Evolutionary conservation across 306 rosid species (phyloP).

Genomic region (Medicago arabica): DNA sequence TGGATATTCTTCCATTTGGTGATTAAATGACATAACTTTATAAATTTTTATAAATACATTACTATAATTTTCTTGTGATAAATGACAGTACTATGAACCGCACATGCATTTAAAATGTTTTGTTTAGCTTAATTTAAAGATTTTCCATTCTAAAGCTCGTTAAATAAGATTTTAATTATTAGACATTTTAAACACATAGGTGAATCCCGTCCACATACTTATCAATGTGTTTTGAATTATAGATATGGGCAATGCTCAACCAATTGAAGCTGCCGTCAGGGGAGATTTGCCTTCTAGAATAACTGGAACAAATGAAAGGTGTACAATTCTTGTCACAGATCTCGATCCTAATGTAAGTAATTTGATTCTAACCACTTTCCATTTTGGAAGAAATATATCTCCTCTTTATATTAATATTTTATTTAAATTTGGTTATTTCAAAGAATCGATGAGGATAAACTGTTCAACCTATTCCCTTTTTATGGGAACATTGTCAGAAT

Average conservation of each 20-base stretch:
- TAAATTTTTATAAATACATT: too few species aligned
- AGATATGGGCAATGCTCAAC: slow-evolving; percentile 93
- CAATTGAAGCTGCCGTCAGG: background rate
- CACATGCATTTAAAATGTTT: background rate
- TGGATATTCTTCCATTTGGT: slow-evolving; percentile 18
- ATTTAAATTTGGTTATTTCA: slow-evolving; percentile 51
- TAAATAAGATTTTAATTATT: too few species aligned
- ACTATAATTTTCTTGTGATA: background rate
- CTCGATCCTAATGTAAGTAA: slow-evolving; percentile 83
- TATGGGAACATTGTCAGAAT: slow-evolving; percentile 94
- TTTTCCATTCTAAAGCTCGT: too few species aligned
- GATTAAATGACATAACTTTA: slow-evolving; percentile 22
- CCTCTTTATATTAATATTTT: background rate
- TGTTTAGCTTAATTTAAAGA: too few species aligned
- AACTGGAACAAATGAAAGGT: slow-evolving; percentile 47
- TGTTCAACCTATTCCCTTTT: slow-evolving; percentile 87
- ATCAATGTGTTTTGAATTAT: background rate
- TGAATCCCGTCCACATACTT: too few species aligned
- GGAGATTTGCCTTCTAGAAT: slow-evolving; percentile 82
- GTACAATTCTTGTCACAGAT: slow-evolving; percentile 90
- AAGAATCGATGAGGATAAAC: slow-evolving; percentile 94
- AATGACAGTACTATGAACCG: slow-evolving; percentile 6
- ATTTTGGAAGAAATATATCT: background rate
- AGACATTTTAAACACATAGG: too few species aligned
- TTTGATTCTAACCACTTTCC: slow-evolving; percentile 18